Base-by-base conservation (phyloP, 805 yeast genomes). In the Cyberlindnera lachancei region DNA sequence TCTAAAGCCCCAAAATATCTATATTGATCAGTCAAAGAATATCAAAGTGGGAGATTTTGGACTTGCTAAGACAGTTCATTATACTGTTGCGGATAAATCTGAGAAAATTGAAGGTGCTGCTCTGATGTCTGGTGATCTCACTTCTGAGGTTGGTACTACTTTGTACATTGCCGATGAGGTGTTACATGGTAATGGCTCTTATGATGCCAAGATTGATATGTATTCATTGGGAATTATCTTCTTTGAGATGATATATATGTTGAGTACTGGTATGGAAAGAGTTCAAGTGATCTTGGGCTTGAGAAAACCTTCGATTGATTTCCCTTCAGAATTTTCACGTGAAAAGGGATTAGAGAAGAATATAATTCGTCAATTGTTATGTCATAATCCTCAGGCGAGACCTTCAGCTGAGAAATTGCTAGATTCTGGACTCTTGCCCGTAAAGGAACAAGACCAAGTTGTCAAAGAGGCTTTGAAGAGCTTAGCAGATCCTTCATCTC, bases 21-120 rank as follows among this genome's bases (percentile, higher is more conserved):
- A 92, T 63, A 87, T 92, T 46, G 98, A 92, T 56, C 82, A 81
- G 42, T 73, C 83, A 1, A 78, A 82, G 44, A 87, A 90, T 50
- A 78, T 92, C 37, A 92, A 92, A 53, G 80, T 92, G 25, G 98
- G 98, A 49, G 99, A 92, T 53, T 92, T 92, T 58, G 99, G 99
- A 0, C 68, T 92, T 36, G 99, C 99, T 0, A 87, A 88, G 44
- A 88, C 79, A 50, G 87, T 84, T 2, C 92, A 83, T 50, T 65
- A 60, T 35, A 47, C 72, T 3, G 46, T 54, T 4, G 18, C 34
- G 3, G 33, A 38, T 9, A 58, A 57, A 18, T 41, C 56, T 16
- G 37, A 59, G 15, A 58, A 52, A 20, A 41, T 44, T 5, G 52
- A 50, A 7, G 33, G 35, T 13, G 38, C 35, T 3, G 37, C 49